Conservation (phyloP, 106 monocot species). For the Dendrobium officinale region DNA sequence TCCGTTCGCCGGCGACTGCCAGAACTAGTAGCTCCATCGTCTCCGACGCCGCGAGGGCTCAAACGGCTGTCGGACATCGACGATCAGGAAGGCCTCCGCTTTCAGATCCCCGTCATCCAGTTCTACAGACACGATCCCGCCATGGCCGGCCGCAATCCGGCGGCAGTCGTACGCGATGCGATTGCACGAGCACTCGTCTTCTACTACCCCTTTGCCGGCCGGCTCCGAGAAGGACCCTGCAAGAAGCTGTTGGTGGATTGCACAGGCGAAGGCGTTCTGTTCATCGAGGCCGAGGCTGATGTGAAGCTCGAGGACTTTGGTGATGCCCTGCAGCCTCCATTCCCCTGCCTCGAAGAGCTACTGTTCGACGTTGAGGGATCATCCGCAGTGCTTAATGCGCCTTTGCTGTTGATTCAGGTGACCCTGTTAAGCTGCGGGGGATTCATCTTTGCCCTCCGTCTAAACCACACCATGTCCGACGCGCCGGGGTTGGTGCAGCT, state of each 20-base stretch:
- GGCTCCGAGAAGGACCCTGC: constrained; percentile 27
- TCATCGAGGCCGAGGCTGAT: constrained; percentile 76
- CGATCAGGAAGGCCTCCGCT: constrained; percentile 38
- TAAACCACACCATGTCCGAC: constrained; percentile 63
- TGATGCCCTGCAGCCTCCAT: constrained; percentile 49
- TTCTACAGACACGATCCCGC: constrained; percentile 18
- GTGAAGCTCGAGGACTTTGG: constrained; percentile 43
- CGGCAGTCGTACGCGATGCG: constrained; percentile 36
- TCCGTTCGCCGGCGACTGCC: constrained; percentile 19
- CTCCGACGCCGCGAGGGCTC: constrained; percentile 28
- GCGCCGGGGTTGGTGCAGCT: constrained; percentile 40
- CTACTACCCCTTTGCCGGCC: constrained; percentile 71
- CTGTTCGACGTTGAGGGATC: constrained; percentile 39
- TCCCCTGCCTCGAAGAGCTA: constrained; percentile 50
- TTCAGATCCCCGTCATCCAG: constrained; percentile 31
- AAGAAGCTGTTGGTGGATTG: constrained; percentile 63
- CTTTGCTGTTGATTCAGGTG: constrained; percentile 57
- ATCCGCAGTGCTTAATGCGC: constrained; percentile 27
- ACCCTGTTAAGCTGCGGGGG: constrained; percentile 58
- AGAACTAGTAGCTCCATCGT: constrained; percentile 25
- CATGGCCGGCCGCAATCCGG: constrained; percentile 20
- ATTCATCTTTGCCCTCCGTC: constrained; percentile 48
- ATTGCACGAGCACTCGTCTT: constrained; percentile 38
- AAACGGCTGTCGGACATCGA: constrained; percentile 42
- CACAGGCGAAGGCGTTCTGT: constrained; percentile 69